Base-by-base conservation (phyloP, 202 grass and related monocot genomes). In the Alloteropsis angusta region DNA sequence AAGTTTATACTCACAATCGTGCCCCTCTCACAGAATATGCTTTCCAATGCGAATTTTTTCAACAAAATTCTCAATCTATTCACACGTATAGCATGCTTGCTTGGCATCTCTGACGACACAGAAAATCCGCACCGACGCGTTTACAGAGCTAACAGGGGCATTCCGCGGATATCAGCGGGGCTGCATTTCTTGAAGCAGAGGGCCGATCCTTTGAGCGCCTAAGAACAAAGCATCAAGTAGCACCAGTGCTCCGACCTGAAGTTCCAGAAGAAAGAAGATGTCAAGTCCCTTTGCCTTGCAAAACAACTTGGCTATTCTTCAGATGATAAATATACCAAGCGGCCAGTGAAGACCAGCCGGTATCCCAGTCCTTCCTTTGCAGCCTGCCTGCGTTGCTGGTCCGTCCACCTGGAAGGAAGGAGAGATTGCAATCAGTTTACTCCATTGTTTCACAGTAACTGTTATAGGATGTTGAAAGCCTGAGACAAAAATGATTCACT, bases 281-380 rank as follows among this genome's bases (percentile, higher is more conserved):
- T 57, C 21, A 21, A 50, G 19, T 10, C 32, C 9, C 4, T 8
- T 77, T 44, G 6, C 19, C 23, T 30, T 9, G 19, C 23, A 35
- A 7, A 80, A 25, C 35, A 74, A 5, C 21, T 39, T 9, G 25
- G 9, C 48, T 68, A 1, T 59, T 50, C 23, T 77, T 39, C 5
- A 37, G 68, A n/a, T 19, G 30, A n/a, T 19, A 23, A 64, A 69
- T 84, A n/a, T 91, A 98, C 96, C 92, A 98, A 76, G 53, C 92
- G 89, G 47, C 96, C 96, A 15, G 96, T 98, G 87, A 95, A 98
- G 55, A 87, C 44, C 32, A 98, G 79, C 16, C 90, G 89, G 80
- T 98, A 98, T 66, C 85, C 76, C 72, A 80, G 73, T 23, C 96
- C 89, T 84, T 95, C 96, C 73, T 82, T 98, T 0, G 92, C 87